A percentile compares a stretch with the other conserved stretches of the same genome.
phyloP scores from a whole-genome alignment of 1,284 basidiomycete species.

The Trametes hirsuta region DNA sequence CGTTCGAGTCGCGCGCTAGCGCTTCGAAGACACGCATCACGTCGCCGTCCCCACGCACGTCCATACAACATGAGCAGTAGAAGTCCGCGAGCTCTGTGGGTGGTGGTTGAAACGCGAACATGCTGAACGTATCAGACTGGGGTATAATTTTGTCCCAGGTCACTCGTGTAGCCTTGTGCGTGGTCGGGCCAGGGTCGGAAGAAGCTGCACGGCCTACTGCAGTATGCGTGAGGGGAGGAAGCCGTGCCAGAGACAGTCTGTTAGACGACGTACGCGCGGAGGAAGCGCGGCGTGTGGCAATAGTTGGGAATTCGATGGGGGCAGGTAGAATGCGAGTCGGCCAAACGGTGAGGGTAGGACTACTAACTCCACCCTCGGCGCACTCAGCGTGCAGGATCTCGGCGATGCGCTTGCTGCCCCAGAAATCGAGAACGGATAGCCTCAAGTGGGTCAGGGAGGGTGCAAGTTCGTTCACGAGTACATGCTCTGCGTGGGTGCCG shows the following conservation, averaged over 20 bases:
- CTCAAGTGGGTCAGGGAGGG: slow-evolving; percentile 31
- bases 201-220: background rate
- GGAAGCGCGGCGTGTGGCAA: background rate
- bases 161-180: slow-evolving; percentile 12
- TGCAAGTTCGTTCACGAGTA: slow-evolving; percentile 28
- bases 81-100: slow-evolving; percentile 26
- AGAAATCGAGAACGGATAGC: slow-evolving; percentile 34
- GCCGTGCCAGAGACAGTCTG: background rate
- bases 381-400: slow-evolving; percentile 34
- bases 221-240: background rate
- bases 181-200: too few species aligned
- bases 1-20: slow-evolving; percentile 26
- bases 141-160: slow-evolving; percentile 32
- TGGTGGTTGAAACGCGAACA: slow-evolving; percentile 32
- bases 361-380: slow-evolving; percentile 27
- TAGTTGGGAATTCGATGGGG: background rate
- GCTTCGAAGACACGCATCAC: slow-evolving; percentile 32
- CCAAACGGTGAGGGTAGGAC: slow-evolving; percentile 17
- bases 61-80: slow-evolving; percentile 36
- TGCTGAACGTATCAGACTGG: slow-evolving; percentile 9
- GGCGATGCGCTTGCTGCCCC: slow-evolving; percentile 26
- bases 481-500: slow-evolving; percentile 25
- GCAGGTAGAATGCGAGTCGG: slow-evolving; percentile 8
- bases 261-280: background rate
- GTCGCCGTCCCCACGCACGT: slow-evolving; percentile 30